Percentiles rank a stretch among this genome's conserved stretches.
Evolutionary conservation across 371 early-diverging fungal genomes (phyloP).

Genomic region (Cladochytrium tenue): DNA sequence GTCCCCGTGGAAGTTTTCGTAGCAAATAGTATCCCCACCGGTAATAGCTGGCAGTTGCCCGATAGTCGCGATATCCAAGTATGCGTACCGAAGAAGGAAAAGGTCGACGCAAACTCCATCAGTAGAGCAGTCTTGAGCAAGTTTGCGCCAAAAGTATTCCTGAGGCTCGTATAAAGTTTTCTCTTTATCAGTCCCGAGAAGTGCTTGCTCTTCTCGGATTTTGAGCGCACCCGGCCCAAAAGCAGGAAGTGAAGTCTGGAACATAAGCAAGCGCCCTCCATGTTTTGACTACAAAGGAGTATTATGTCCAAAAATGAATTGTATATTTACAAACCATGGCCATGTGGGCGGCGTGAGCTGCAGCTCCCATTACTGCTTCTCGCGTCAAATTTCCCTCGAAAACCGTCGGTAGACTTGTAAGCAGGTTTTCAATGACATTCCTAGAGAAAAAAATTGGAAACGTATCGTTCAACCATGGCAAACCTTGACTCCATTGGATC

Average conservation of each 20-base stretch:
- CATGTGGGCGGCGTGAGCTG: slow-evolving; percentile 71
- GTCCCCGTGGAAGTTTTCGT: slow-evolving; percentile 79
- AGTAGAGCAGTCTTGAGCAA: slow-evolving; percentile 76
- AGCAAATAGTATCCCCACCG: slow-evolving; percentile 84
- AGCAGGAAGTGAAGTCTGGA: slow-evolving; percentile 82
- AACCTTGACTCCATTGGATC: slow-evolving; percentile 73
- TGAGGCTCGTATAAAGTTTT: slow-evolving; percentile 80
- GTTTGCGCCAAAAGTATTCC: slow-evolving; percentile 78
- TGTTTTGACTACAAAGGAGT: slow-evolving; percentile 49
- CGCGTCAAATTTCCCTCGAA: slow-evolving; percentile 73
- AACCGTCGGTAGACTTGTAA: slow-evolving; percentile 78
- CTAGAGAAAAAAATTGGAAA: slow-evolving; percentile 34
- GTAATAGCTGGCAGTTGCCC: slow-evolving; percentile 78
- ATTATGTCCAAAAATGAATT: slow-evolving; percentile 1
- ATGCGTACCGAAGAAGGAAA: slow-evolving; percentile 83
- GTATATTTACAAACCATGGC: slow-evolving; percentile 63
- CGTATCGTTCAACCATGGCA: background rate
- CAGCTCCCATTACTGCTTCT: slow-evolving; percentile 82
- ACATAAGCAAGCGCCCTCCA: slow-evolving; percentile 85
- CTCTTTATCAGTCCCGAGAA: slow-evolving; percentile 90
- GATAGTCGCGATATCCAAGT: slow-evolving; percentile 85
- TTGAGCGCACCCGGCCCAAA: slow-evolving; percentile 84
- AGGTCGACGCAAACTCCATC: slow-evolving; percentile 83
- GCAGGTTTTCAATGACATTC: slow-evolving; percentile 71
- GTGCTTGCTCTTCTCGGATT: slow-evolving; percentile 81